Conservation (phyloP, 257 asterid genomes). For the Nicotiana sylvestris region DNA sequence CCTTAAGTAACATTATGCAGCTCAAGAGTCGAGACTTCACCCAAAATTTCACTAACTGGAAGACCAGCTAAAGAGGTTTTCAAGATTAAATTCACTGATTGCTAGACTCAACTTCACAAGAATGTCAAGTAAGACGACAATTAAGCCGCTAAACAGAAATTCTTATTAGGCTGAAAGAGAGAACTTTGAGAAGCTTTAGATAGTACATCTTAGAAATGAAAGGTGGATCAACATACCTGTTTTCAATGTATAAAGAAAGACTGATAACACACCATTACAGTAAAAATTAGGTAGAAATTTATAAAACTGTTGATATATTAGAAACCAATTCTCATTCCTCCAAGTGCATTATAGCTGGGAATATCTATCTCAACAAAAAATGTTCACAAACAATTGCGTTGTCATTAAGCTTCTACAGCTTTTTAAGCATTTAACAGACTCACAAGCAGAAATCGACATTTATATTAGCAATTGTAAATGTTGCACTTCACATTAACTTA, state of each 20-base stretch:
- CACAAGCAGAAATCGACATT: constrained; percentile 9
- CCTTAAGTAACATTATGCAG: not conserved
- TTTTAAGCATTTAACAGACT: constrained; percentile 6
- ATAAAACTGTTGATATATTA: not conserved
- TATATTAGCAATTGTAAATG: constrained; percentile 17
- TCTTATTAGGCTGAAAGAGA: not conserved
- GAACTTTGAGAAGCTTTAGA: not conserved
- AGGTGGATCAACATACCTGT: not conserved
- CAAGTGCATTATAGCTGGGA: not conserved
- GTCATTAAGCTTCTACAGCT: not conserved
- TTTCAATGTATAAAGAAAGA: not conserved
- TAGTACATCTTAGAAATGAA: not conserved
- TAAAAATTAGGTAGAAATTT: not conserved
- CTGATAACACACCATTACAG: not conserved
- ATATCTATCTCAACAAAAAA: not conserved
- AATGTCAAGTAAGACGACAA: not conserved
- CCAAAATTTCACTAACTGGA: not conserved
- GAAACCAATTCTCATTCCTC: not conserved
- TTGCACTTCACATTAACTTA: constrained; percentile 9
- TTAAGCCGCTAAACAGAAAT: not conserved
- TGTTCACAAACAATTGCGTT: not conserved
- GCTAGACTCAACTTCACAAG: no score
- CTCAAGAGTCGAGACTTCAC: no score
- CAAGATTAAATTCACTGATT: not conserved
- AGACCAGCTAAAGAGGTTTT: not conserved